Conservation (phyloP, 2,329 filamentous ascomycete species). For the Curvularia spicifera region DNA sequence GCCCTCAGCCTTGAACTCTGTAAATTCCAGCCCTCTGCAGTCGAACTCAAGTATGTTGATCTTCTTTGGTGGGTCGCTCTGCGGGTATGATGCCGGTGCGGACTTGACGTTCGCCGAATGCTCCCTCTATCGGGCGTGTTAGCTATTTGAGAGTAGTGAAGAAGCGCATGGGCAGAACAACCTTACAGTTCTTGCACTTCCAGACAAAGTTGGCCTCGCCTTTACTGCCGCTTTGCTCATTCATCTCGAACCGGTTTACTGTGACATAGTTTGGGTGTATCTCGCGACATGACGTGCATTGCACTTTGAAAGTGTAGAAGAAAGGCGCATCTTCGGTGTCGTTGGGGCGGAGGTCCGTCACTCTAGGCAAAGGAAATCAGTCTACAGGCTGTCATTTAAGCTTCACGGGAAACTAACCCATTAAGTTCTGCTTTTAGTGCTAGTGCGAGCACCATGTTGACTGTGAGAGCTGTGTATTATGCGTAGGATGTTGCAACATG, state of each 20-base stretch:
- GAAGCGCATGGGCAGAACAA: constrained; percentile 49
- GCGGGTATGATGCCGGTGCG: constrained; percentile 73
- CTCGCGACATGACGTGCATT: constrained; percentile 97
- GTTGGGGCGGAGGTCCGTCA: constrained; percentile 84
- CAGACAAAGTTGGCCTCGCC: constrained; percentile 99
- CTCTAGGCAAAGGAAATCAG: constrained; percentile 60
- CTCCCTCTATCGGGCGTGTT: constrained; percentile 66
- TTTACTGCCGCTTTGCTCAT: constrained; percentile 89
- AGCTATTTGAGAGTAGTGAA: constrained; percentile 2
- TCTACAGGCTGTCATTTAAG: not conserved
- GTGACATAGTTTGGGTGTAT: constrained; percentile 84
- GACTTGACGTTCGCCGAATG: constrained; percentile 84
- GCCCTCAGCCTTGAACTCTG: constrained; percentile 90
- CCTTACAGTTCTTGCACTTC: constrained; percentile 98
- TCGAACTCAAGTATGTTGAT: constrained; percentile 89
- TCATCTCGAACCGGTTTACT: constrained; percentile 86
- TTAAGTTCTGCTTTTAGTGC: constrained; percentile 49
- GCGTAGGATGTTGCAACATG: constrained; percentile 10
- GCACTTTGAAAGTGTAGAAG: constrained; percentile 97
- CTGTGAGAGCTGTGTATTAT: not conserved
- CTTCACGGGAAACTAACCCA: constrained; percentile 27
- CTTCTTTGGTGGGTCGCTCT: constrained; percentile 72
- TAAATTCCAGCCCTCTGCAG: constrained; percentile 91
- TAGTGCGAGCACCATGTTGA: constrained; percentile 48
- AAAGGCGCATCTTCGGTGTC: constrained; percentile 85